These are phyloP conservation scores for Glycyrrhiza uralensis DNA, from an alignment of 306 rosid species.

Conservation along the genomic window DNA sequence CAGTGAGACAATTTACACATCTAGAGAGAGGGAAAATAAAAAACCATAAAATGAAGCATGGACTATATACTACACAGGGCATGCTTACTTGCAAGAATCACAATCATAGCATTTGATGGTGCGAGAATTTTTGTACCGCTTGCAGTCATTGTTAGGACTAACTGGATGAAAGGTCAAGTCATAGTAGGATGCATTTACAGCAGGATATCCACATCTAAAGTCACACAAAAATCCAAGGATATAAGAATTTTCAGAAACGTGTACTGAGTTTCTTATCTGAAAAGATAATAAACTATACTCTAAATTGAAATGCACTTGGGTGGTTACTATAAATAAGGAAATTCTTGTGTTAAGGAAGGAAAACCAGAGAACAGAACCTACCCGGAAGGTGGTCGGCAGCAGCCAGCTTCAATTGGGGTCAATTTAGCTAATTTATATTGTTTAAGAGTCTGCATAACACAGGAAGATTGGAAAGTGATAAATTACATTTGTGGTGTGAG, in stretches of 20 bases:
- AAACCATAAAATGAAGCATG: slow-evolving; percentile 9
- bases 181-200: slow-evolving; percentile 84
- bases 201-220: slow-evolving; percentile 92
- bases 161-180: slow-evolving; percentile 88
- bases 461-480: not conserved
- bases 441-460: slow-evolving; percentile 59
- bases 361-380: slow-evolving; percentile 43
- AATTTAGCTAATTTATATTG: slow-evolving; percentile 72
- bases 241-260: slow-evolving; percentile 27
- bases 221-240: slow-evolving; percentile 21
- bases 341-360: not conserved
- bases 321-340: not conserved
- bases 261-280: slow-evolving; percentile 2
- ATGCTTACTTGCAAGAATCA: slow-evolving; percentile 91
- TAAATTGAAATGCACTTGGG: slow-evolving; percentile 19
- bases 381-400: slow-evolving; percentile 94
- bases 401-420: slow-evolving; percentile 85
- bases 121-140: slow-evolving; percentile 69
- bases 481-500: not conserved
- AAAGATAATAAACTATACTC: not conserved
- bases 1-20: slow-evolving; percentile 8
- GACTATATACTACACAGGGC: too few relatives aligned
- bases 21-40: too few relatives aligned
- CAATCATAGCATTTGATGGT: slow-evolving; percentile 83
- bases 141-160: slow-evolving; percentile 76